A percentile compares a stretch with the other conserved stretches of the same genome.
phyloP scores from a whole-genome alignment of 2,329 filamentous ascomycete genomes.

The Chrysoporthe puriensis region DNA sequence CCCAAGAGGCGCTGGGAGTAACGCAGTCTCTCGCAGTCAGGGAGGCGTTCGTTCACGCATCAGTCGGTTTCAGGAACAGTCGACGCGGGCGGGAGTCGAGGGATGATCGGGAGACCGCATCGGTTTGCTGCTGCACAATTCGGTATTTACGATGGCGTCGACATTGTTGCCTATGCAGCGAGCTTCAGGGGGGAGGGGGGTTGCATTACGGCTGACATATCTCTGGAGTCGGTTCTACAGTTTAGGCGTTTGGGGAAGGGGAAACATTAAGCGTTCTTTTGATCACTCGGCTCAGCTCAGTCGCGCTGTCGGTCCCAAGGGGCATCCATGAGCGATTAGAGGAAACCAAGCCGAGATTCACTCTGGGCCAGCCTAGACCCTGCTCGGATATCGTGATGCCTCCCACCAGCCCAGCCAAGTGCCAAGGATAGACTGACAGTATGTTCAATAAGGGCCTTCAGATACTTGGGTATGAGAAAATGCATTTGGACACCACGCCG shows the following conservation, averaged over 20 bases:
- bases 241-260: neutral
- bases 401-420: neutral
- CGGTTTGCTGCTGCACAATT: neutral
- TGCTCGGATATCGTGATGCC: neutral
- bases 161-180: neutral
- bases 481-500: slow-evolving; percentile 28
- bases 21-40: neutral
- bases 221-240: neutral
- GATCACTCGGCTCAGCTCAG: neutral
- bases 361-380: neutral
- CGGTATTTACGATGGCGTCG: neutral
- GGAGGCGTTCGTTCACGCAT: neutral
- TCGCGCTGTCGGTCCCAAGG: neutral
- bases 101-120: neutral
- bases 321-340: neutral
- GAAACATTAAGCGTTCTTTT: neutral
- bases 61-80: neutral
- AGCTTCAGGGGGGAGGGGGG: too few species aligned
- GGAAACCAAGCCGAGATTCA: neutral
- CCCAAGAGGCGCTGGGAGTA: neutral
- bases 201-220: neutral
- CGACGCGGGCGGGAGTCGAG: neutral
- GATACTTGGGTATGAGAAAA: slow-evolving; percentile 17
- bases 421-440: neutral
- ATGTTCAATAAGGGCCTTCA: neutral